Evolutionary conservation across 2,329 filamentous ascomycete species (phyloP).

Genomic region (Alternaria ventricosa): DNA sequence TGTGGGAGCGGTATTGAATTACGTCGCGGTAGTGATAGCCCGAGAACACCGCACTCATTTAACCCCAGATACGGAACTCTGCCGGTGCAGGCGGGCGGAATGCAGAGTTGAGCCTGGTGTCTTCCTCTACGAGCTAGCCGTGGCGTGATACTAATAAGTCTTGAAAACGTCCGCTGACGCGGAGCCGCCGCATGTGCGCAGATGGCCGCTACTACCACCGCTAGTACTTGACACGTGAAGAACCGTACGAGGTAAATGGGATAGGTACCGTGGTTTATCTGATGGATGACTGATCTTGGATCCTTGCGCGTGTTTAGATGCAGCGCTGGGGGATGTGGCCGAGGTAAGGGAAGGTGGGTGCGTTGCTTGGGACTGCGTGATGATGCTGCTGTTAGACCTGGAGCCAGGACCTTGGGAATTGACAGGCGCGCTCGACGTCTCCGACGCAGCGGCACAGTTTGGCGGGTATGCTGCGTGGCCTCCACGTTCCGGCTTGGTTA

Average conservation of each 20-base stretch:
- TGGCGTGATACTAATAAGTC: background rate
- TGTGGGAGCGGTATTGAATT: background rate
- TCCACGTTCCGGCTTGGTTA: background rate
- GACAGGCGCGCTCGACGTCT: background rate
- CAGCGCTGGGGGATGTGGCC: background rate
- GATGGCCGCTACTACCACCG: background rate
- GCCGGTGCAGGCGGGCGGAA: conserved; percentile 14
- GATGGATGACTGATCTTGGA: background rate
- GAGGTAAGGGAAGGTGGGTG: background rate
- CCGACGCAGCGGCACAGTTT: background rate
- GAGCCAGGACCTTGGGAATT: background rate
- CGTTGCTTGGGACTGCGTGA: background rate
- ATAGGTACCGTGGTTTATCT: background rate
- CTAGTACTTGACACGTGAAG: background rate
- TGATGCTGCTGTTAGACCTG: background rate
- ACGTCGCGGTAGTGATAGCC: conserved; percentile 13
- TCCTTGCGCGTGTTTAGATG: background rate
- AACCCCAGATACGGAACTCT: background rate
- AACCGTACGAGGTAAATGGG: background rate
- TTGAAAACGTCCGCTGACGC: background rate
- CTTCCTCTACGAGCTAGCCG: conserved; percentile 4
- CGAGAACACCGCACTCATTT: conserved; percentile 5
- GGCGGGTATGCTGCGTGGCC: background rate
- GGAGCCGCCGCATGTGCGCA: background rate
- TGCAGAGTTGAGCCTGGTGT: conserved; percentile 18